phyloP scores from a whole-genome alignment of 768 basidiomycete species.

The Gymnopilus dilepis region DNA sequence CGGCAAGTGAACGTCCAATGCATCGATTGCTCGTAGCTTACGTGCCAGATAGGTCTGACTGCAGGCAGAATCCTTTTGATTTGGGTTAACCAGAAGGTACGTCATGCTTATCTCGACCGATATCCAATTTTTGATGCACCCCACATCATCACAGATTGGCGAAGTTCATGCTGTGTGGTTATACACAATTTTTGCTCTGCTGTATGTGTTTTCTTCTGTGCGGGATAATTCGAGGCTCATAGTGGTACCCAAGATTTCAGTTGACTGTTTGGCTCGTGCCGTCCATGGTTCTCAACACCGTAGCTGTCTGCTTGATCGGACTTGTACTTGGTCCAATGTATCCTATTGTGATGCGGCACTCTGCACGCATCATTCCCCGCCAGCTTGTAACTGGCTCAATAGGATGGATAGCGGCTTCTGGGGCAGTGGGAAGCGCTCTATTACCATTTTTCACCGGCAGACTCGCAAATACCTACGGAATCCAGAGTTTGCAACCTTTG shows the following conservation, averaged over 20 bases:
- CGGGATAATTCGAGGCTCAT: background rate
- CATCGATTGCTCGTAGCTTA: background rate
- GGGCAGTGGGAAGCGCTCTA: conserved; percentile 69
- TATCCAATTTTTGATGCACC: too few relatives aligned
- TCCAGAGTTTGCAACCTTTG: conserved; percentile 62
- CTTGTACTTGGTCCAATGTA: conserved; percentile 73
- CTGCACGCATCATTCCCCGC: conserved; percentile 65
- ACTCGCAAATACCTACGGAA: conserved; percentile 62
- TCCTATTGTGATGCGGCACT: conserved; percentile 70
- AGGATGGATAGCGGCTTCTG: conserved; percentile 66
- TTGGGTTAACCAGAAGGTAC: conserved; percentile 45
- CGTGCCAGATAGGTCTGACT: conserved; percentile 46
- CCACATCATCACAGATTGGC: conserved; percentile 51
- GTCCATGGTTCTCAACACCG: conserved; percentile 59
- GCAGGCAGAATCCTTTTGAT: conserved; percentile 55
- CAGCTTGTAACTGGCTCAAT: conserved; percentile 66
- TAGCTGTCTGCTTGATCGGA: conserved; percentile 65
- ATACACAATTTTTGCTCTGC: conserved; percentile 52
- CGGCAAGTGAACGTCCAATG: conserved; percentile 34
- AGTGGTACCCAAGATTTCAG: conserved; percentile 47
- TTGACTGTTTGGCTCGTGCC: conserved; percentile 69
- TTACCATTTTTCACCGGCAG: conserved; percentile 74
- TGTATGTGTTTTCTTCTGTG: conserved; percentile 31
- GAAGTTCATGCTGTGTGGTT: conserved; percentile 53
- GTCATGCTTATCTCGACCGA: too few relatives aligned